Conservation (phyloP, 805 yeast genomes). For the Starmerella apis region DNA sequence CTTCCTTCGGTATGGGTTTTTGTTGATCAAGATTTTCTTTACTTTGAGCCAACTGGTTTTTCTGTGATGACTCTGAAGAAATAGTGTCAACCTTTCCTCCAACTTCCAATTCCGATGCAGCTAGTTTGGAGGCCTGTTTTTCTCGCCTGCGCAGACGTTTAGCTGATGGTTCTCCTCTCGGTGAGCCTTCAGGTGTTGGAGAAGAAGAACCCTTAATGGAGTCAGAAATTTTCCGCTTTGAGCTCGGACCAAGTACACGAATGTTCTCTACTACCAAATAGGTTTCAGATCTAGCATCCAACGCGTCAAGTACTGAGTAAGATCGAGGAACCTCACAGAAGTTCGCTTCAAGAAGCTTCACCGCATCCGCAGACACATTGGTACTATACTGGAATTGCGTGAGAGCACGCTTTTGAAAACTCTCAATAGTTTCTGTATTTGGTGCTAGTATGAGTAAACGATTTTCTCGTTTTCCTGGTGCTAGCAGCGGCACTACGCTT, state of each 20-base stretch:
- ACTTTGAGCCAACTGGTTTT: no score
- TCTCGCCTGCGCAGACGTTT: not conserved
- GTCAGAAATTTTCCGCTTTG: not conserved
- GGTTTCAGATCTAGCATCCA: constrained; percentile 1
- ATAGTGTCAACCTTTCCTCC: not conserved
- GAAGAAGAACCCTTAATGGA: not conserved
- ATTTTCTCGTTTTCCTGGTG: not conserved
- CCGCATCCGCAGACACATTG: not conserved
- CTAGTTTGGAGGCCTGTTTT: constrained; percentile 1
- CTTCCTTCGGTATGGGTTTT: no score
- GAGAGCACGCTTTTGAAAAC: constrained; percentile 6
- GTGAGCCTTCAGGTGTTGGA: not conserved
- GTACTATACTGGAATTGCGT: constrained; percentile 4
- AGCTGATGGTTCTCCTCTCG: not conserved
- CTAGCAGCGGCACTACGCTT: not conserved
- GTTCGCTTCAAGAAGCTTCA: constrained; percentile 8
- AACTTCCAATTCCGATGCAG: not conserved
- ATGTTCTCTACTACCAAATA: constrained; percentile 12
- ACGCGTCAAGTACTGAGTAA: constrained; percentile 1
- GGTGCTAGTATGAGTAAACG: not conserved
- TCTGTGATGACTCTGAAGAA: not conserved
- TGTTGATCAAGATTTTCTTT: no score
- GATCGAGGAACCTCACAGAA: constrained; percentile 12
- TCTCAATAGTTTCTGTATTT: not conserved
- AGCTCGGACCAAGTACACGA: not conserved